Evolutionary conservation across 2,329 filamentous ascomycete species (phyloP), one percentile per base, ranked within the genome.

Genomic region (Penicillium sp.): DNA sequence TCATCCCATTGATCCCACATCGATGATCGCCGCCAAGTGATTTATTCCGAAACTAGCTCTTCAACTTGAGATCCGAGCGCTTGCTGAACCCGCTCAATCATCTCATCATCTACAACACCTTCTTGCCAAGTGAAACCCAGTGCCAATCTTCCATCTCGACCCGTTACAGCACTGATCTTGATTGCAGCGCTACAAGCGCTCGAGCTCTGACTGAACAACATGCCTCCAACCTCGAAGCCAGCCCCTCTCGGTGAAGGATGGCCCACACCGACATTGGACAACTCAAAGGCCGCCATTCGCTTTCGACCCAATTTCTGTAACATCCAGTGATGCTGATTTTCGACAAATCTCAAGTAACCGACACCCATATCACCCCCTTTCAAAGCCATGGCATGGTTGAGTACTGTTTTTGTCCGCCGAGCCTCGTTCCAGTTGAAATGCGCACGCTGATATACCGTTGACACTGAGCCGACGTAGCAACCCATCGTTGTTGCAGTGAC

Each of bases 161-260:
- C 48, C 18, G 48, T 54, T 14, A 52, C 51, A 21, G 51, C 48
- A 48, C 55, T 57, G 31, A 50, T 29, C 47, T 57, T 54, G 29
- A 57, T 54, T 14, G 55, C 51, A 27, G 51, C 48, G 9, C 51
- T 51, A 31, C 55, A 57, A 6, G 55, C 55, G 48, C 51, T 54
- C 22, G 51, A 34, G 44, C 55, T 54, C 31, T 57, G 55, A 10
- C 55, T 57, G 34, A 57, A 54, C 6, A 57, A 14, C 44, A 57
- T 39, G 41, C 48, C 31, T 34, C 54, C 43, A 22, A 54, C 48
- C 29, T 45, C 34, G 32, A 49, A 52, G 18, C 43, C 24, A 9
- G 41, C 38, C 8, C 6, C 21, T 18, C 13, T 13, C 40, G 18
- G 22, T 2, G 27, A 36, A 22, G 44, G 7, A 38, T 5, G 36